Evolutionary conservation across 768 basidiomycete genomes (phyloP), one percentile per base, ranked within the genome.

Genomic region (Cystobasidium tubakii): DNA sequence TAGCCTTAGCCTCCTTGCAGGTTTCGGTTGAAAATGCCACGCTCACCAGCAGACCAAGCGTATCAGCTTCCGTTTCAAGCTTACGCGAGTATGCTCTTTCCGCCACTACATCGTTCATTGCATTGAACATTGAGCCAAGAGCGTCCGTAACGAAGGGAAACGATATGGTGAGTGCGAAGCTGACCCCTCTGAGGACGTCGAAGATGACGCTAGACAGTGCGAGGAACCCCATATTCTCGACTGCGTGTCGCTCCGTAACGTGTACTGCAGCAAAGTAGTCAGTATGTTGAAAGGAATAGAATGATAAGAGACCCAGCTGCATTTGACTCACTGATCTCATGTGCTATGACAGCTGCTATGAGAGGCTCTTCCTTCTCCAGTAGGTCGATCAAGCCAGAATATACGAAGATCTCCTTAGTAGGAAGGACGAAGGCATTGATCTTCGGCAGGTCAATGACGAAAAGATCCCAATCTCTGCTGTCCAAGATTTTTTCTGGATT

Each of bases 111-210:
- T 83, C 80, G 62, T 83, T 82, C 44, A 83, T 54, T 77, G 81
- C 80, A 53, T 82, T 83, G 77, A 83, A 81, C 50, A 80, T 79
- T 1, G 82, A 63, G 2, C 79, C 82, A 27, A 83, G 80, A 0
- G 81, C 80, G 73, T 83, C 83, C 54, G 81, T 82, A 46, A 83
- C 81, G 81, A 84, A 76, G 1, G 84, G 84, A 76, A 84, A 84
- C 1, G 83, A 83, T 23, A 84, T 81, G 0, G 83, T 83, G 69
- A 83, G 70, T 0, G 83, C 82, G 75, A 81, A 83, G 39, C 73
- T 60, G 43, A 70, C 79, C 0, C 83, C 83, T 42, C 84, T 80
- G 1, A 84, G 75, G 21, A 84, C 79, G 75, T 84, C 84, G 65
- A 84, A 84, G 1, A 81, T 80, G 1, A 84, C 83, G 0, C 82